Conservation (phyloP, 1,284 basidiomycete genomes). For the Apiotrichum gracile region DNA sequence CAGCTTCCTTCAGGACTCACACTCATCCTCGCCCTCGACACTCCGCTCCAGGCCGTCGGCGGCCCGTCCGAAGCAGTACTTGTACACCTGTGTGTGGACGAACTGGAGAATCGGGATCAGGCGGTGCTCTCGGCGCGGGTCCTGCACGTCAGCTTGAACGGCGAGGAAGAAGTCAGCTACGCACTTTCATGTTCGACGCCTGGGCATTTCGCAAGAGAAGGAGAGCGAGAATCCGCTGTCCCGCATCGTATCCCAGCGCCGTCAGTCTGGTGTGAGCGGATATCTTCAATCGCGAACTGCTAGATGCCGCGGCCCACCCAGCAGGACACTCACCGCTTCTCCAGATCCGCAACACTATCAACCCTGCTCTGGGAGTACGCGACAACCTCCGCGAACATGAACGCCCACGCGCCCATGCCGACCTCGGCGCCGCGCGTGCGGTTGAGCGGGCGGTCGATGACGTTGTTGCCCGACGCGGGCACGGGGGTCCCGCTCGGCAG, state of each 20-base stretch:
- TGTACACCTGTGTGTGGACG: conserved; percentile 90
- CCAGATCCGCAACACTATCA: conserved; percentile 87
- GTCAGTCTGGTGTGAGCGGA: conserved; percentile 60
- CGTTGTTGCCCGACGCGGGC: conserved; percentile 4
- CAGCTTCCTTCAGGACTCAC: conserved; percentile 51
- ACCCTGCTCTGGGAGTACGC: conserved; percentile 94
- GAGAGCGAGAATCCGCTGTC: conserved; percentile 62
- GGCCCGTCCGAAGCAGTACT: conserved; percentile 82
- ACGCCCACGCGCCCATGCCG: conserved; percentile 72
- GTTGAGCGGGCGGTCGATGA: conserved; percentile 79
- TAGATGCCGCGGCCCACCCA: not conserved
- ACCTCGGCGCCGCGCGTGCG: conserved; percentile 75
- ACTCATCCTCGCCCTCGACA: conserved; percentile 93
- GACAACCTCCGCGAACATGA: conserved; percentile 84
- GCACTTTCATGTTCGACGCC: conserved; percentile 49
- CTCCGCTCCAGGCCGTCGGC: conserved; percentile 94
- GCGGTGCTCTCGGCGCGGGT: conserved; percentile 79
- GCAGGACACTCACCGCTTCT: conserved; percentile 57
- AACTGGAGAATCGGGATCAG: conserved; percentile 83
- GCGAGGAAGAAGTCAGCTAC: conserved; percentile 48
- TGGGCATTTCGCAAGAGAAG: conserved; percentile 45
- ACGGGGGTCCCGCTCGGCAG: not conserved
- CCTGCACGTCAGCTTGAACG: conserved; percentile 59
- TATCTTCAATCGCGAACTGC: not conserved
- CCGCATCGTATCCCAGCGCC: conserved; percentile 82